Evolutionary conservation across 805 yeast species (phyloP), one percentile per base, ranked within the genome.

Genomic region (Wickerhamiella dianesei): DNA sequence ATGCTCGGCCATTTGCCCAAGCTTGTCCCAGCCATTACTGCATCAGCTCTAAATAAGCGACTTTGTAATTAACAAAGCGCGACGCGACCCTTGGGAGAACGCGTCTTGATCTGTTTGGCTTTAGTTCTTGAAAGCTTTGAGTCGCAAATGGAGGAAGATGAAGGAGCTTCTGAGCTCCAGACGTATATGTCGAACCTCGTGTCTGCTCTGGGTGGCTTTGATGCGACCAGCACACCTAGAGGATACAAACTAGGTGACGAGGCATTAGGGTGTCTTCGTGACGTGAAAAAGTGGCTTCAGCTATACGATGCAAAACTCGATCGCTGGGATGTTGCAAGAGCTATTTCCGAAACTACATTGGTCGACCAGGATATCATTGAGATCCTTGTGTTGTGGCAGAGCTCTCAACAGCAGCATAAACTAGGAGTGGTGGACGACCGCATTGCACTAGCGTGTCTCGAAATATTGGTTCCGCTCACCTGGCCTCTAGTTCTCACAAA

Each of bases 151-250:
- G 12, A 12, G 12, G 32, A 25, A 12, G 32, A 25, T 12, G 32
- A 25, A 12, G 32, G 32, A 25, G 12, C 6, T 12, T 25, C 32
- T 25, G 64, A 59, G 51, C 48, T 63, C 21, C 61, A 56, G 44
- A 84, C 92, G 0, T 86, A 85, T 62, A 80, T 89, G 29, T 74
- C 88, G 13, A 77, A 84, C 40, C 70, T 88, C 37, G 85, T 87
- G 3, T 76, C 95, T 3, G 95, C 97, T 0, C 70, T 89, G 2
- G 98, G 98, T 46, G 97, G 96, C 1, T 74, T 80, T 0, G 96
- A 88, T 63, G 75, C 80, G 43, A 64, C 80, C 1, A 49, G 51
- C 4, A 67, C 80, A 0, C 61, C 64, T 3, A 52, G 73, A 0
- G 77, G 77, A 0, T 92, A 92, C 58, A 76, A 75, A 50, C 71